Percentiles rank a stretch among this genome's conserved stretches.
Evolutionary conservation across 208 protist species (phyloP).

Genomic region (Wallacemonas sp.): DNA sequence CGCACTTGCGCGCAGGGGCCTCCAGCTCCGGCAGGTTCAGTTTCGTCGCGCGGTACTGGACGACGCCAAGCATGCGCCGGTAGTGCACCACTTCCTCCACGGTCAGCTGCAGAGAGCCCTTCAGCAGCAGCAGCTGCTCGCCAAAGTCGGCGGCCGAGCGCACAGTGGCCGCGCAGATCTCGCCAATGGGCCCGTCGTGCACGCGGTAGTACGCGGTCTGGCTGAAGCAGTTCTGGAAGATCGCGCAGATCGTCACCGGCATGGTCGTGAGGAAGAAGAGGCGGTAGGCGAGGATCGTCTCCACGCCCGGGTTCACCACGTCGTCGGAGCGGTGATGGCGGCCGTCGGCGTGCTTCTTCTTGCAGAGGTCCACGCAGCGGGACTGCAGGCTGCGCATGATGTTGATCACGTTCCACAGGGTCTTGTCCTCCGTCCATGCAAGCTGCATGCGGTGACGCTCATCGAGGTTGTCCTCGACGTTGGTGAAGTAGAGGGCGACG

Average conservation of each 20-base stretch:
- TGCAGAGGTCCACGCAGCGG: constrained; percentile 11
- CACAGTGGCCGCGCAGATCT: constrained; percentile 31
- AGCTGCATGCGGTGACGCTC: constrained; percentile 39
- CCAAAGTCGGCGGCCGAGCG: constrained; percentile 32
- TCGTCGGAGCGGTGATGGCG: not conserved
- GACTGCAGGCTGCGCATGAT: constrained; percentile 29
- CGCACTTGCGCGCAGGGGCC: constrained; percentile 20
- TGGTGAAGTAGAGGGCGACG: constrained; percentile 65
- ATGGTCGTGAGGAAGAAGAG: constrained; percentile 53
- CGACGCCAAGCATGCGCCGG: constrained; percentile 44
- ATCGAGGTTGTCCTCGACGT: constrained; percentile 46
- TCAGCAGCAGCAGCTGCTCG: constrained; percentile 35
- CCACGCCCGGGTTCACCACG: constrained; percentile 46
- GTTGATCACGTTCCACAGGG: constrained; percentile 51
- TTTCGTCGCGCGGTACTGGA: constrained; percentile 30
- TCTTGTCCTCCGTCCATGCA: constrained; percentile 53
- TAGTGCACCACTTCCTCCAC: constrained; percentile 65
- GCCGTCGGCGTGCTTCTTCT: not conserved
- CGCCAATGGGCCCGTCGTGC: constrained; percentile 28
- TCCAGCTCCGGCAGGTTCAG: constrained; percentile 27
- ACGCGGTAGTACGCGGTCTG: constrained; percentile 40
- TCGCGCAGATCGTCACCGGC: constrained; percentile 44
- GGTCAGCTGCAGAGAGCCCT: constrained; percentile 35
- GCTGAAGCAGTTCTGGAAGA: constrained; percentile 68
- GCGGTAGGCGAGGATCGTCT: constrained; percentile 42